phyloP scores from a whole-genome alignment of 257 asterid species.

The Solanum bukasovii region DNA sequence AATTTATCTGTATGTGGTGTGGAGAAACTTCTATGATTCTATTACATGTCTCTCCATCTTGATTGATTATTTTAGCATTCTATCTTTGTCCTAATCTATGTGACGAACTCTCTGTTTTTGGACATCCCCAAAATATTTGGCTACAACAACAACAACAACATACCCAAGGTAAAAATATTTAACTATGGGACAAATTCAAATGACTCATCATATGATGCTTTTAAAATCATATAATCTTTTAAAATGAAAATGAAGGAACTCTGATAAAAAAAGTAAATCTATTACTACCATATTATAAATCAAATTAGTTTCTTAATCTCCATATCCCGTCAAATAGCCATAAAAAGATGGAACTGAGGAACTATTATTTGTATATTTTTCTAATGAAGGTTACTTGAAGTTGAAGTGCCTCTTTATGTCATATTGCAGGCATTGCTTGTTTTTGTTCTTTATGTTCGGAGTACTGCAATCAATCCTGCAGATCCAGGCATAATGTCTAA shows the following conservation, averaged over 20 bases:
- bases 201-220: background rate
- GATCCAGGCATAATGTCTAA: conserved; percentile 93
- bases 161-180: background rate
- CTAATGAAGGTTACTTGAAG: background rate
- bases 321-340: background rate
- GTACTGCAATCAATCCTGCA: conserved; percentile 97
- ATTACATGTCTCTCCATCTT: background rate
- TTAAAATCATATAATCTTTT: background rate
- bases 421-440: conserved; percentile 72
- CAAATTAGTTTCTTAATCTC: background rate
- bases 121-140: background rate
- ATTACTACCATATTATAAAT: background rate
- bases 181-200: background rate
- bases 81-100: background rate
- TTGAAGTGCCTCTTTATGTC: conserved; percentile 2
- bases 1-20: background rate
- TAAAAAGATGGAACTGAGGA: background rate
- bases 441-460: conserved; percentile 79
- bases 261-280: background rate
- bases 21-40: background rate
- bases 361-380: background rate
- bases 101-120: background rate
- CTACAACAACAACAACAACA: background rate
- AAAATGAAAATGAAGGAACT: background rate
- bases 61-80: background rate